Evolutionary conservation across 768 basidiomycete genomes (phyloP), one percentile per base, ranked within the genome.

Genomic region (Pulveroboletus sp.): DNA sequence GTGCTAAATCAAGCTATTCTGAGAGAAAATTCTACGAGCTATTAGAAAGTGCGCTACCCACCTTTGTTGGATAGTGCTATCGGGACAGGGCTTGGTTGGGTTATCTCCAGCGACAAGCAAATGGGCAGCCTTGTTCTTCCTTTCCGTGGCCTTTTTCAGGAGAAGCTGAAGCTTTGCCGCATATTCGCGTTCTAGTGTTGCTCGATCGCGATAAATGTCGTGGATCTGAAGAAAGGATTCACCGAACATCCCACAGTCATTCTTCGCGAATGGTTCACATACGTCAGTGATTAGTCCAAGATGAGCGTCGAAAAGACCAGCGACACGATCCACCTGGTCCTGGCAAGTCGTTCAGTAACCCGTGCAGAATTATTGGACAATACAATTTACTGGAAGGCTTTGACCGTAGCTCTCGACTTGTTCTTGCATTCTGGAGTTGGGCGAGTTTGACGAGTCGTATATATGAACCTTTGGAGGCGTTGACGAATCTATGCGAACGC

Each of bases 181-280:
- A 62, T 90, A 92, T 62, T 93, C 90, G 43, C 84, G 80, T 65
- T 93, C 90, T 11, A 92, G 70, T 7, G 72, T 75, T 10, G 72
- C 81, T 38, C 84, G 78, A 43, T 84, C 85, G 36, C 73, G 72
- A 60, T 88, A 85, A 42, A 92, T 57, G 38, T 91, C 88, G 49
- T 85, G 80, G 45, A 87, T 78, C 90, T 91, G 52, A 36, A 39
- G 3, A 43, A 44, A 45, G 5, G 38, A 49, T 41, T 12, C n/a
- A 12, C 25, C 53, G 16, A 43, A 27, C 27, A 31, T 51, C 34
- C 24, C 24, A 35, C 46, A 23, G 19, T 17, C 13, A 35, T n/a
- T 16, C 24, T 34, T 24, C 32, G 41, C 40, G 36, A 40, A 31
- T 20, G 31, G 17, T 14, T 20, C 6, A 55, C 82, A 61, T 64